Evolutionary conservation across 345 rosid species (phyloP).

Genomic region (Hypericum androsaemum): DNA sequence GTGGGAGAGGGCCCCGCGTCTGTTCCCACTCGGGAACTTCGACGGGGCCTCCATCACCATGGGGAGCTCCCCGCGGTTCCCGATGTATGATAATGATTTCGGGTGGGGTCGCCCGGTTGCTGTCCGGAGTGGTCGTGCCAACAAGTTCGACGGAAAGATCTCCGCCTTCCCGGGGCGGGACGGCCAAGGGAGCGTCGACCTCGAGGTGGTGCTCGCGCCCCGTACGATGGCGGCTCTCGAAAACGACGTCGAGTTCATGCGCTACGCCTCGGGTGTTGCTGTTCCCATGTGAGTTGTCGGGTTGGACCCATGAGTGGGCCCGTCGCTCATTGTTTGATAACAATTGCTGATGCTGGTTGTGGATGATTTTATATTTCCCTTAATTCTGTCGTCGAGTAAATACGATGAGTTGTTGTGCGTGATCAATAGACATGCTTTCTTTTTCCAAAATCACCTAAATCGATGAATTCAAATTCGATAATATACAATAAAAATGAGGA

Average conservation of each 20-base stretch:
- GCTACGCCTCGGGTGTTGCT: constrained; percentile 37
- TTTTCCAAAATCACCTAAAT: no score
- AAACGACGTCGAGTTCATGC: constrained; percentile 75
- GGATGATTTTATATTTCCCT: no score
- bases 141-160: constrained; percentile 90
- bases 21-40: constrained; percentile 79
- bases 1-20: constrained; percentile 75
- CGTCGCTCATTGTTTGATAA: no score
- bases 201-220: constrained; percentile 82
- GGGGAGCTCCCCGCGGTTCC: constrained; percentile 98
- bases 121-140: constrained; percentile 80
- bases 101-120: constrained; percentile 98
- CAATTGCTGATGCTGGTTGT: no score
- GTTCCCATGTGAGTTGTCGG: no score
- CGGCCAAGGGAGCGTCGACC: constrained; percentile 73
- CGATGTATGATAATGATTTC: constrained; percentile 89
- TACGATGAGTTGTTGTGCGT: no score
- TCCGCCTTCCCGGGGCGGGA: constrained; percentile 84
- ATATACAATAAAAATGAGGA: no score
- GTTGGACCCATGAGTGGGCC: no score
- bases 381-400: no score
- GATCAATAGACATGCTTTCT: no score
- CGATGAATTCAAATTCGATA: no score
- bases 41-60: constrained; percentile 97
- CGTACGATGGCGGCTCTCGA: constrained; percentile 56